Evolutionary conservation across 208 protist genomes (phyloP).

Genomic region (Crithidia sp.): DNA sequence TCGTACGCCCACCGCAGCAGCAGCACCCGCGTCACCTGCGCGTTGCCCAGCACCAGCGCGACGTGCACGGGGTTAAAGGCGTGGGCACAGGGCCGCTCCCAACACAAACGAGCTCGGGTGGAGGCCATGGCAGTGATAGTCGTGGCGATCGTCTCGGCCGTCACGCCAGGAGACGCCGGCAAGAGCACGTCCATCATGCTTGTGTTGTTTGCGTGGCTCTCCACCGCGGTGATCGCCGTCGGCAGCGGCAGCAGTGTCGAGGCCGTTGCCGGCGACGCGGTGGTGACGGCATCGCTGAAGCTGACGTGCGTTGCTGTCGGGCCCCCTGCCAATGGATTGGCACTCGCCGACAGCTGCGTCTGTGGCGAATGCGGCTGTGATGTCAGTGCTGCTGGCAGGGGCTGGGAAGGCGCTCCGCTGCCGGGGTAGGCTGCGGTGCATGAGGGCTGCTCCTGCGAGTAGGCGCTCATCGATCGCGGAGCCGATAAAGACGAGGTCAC

Average conservation of each 20-base stretch:
- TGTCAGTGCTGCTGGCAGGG: no score
- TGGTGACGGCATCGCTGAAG: background rate
- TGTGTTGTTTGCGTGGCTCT: slow-evolving; percentile 6
- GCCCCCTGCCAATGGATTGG: background rate
- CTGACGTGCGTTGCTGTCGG: background rate
- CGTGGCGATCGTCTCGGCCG: slow-evolving; percentile 11
- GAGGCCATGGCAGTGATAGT: slow-evolving; percentile 13
- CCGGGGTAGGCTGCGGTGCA: slow-evolving; percentile 5
- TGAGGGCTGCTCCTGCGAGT: slow-evolving; percentile 1
- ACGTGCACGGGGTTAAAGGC: slow-evolving; percentile 37
- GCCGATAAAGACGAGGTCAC: no score
- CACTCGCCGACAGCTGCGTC: background rate
- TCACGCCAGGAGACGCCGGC: background rate
- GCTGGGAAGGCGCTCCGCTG: background rate
- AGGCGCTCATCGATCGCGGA: background rate
- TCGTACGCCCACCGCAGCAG: slow-evolving; percentile 17
- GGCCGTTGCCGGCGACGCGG: background rate
- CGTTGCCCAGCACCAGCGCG: slow-evolving; percentile 42
- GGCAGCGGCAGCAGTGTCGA: background rate
- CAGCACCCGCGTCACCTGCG: slow-evolving; percentile 26
- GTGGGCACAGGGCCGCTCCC: slow-evolving; percentile 38
- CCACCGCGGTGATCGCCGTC: background rate
- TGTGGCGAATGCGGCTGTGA: background rate
- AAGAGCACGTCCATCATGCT: background rate
- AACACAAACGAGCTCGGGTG: slow-evolving; percentile 6